phyloP scores from a whole-genome alignment of 2,329 filamentous ascomycete genomes.

The Ploettnerulaceae sp. region DNA sequence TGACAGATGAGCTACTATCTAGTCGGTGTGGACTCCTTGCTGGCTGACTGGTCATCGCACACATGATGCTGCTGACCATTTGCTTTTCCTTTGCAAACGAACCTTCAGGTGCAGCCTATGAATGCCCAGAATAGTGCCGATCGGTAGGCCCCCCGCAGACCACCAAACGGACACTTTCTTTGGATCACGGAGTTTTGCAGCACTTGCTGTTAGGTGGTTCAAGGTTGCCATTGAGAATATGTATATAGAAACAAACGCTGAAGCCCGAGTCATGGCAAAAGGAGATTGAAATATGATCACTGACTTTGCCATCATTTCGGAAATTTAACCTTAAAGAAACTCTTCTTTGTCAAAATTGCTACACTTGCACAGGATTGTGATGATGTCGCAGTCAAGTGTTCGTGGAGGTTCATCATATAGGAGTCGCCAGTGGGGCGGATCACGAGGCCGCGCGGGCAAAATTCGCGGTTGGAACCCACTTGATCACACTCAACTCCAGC shows the following conservation, averaged over 20 bases:
- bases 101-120: neutral
- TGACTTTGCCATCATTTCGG: too few relatives aligned
- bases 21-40: neutral
- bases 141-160: conserved; percentile 8
- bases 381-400: too few relatives aligned
- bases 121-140: neutral
- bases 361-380: too few relatives aligned
- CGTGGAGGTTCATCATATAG: too few relatives aligned
- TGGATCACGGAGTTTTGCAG: conserved; percentile 3
- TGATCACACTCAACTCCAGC: neutral
- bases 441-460: too few relatives aligned
- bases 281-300: too few relatives aligned
- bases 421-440: too few relatives aligned
- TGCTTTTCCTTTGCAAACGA: neutral
- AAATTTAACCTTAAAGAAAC: too few relatives aligned
- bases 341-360: too few relatives aligned
- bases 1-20: conserved; percentile 1
- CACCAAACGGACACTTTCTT: conserved; percentile 11
- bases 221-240: too few relatives aligned
- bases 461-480: neutral
- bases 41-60: neutral
- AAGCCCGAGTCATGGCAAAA: too few relatives aligned
- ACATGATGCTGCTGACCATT: neutral
- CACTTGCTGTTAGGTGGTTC: conserved; percentile 2
- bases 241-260: neutral